A percentile compares a stretch with the other conserved stretches of the same genome.
These are phyloP conservation scores for Leishmania arabica DNA, from an alignment of 208 protist genomes.

Conservation along the genomic window DNA sequence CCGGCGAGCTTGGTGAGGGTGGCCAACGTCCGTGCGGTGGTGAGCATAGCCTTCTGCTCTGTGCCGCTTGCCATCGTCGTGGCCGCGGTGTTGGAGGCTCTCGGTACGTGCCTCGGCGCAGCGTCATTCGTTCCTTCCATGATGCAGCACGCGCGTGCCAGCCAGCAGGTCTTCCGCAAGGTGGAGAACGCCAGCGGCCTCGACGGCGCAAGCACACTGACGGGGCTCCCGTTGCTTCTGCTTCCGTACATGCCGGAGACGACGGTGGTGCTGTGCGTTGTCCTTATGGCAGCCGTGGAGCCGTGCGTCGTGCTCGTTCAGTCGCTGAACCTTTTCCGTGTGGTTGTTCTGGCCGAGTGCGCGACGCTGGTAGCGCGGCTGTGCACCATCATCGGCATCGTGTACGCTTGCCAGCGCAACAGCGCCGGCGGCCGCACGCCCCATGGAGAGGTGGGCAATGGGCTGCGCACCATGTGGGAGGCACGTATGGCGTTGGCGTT, in stretches of 20 bases:
- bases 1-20: conserved; percentile 8
- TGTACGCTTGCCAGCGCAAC: conserved; percentile 22
- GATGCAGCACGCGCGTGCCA: conserved; percentile 27
- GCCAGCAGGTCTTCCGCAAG: conserved; percentile 11
- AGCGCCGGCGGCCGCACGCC: conserved; percentile 1
- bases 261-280: conserved; percentile 44
- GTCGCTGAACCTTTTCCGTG: conserved; percentile 62
- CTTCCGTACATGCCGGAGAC: conserved; percentile 50
- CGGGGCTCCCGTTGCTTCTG: neutral
- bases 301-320: conserved; percentile 71
- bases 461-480: conserved; percentile 37
- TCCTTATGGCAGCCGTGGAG: conserved; percentile 51
- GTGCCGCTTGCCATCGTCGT: conserved; percentile 45
- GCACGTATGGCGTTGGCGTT: conserved; percentile 60
- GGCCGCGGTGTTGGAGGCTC: conserved; percentile 33
- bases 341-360: conserved; percentile 74
- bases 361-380: conserved; percentile 53
- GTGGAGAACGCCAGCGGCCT: neutral
- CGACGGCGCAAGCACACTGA: conserved; percentile 5
- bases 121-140: conserved; percentile 24
- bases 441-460: conserved; percentile 10
- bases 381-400: conserved; percentile 39
- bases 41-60: conserved; percentile 48
- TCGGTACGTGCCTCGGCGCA: conserved; percentile 17
- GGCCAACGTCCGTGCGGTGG: conserved; percentile 27